A percentile compares a stretch with the other conserved stretches of the same genome.
Conservation (phyloP, 345 rosid genomes). For the Populus euphratica region DNA sequence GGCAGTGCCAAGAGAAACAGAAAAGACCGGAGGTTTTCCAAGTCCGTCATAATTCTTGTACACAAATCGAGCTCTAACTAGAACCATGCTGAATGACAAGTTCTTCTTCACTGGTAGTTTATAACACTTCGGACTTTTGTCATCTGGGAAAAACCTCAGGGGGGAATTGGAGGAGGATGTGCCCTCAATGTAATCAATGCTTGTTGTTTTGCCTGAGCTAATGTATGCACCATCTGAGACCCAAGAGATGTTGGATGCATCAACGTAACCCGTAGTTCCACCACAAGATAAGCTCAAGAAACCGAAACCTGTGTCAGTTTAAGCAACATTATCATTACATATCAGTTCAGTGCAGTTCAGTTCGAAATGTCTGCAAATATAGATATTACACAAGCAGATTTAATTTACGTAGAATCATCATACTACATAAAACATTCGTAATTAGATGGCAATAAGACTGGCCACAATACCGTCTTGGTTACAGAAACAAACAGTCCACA, state of each 20-base stretch:
- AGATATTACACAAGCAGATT: background rate
- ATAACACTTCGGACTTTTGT: constrained; percentile 48
- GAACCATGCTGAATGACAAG: constrained; percentile 44
- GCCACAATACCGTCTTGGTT: constrained; percentile 55
- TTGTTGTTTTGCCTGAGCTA: constrained; percentile 53
- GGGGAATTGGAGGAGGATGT: constrained; percentile 35
- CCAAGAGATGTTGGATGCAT: constrained; percentile 62
- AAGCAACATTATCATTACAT: background rate
- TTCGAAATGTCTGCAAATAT: background rate
- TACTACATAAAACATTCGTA: no score
- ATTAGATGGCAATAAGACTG: no score
- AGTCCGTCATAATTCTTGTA: constrained; percentile 73
- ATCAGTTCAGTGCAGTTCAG: background rate
- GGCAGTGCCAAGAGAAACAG: constrained; percentile 67
- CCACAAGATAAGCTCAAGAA: constrained; percentile 87
- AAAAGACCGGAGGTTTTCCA: constrained; percentile 62
- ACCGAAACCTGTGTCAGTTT: constrained; percentile 64
- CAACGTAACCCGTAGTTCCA: constrained; percentile 40
- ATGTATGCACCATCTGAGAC: constrained; percentile 52
- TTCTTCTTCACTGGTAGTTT: constrained; percentile 56
- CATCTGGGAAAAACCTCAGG: constrained; percentile 61
- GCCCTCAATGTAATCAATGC: constrained; percentile 33
- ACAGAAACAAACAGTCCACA: constrained; percentile 39
- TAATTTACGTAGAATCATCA: background rate
- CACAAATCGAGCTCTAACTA: constrained; percentile 66